Conservation (phyloP, 345 rosid genomes). For the Sonneratia caseolaris region DNA sequence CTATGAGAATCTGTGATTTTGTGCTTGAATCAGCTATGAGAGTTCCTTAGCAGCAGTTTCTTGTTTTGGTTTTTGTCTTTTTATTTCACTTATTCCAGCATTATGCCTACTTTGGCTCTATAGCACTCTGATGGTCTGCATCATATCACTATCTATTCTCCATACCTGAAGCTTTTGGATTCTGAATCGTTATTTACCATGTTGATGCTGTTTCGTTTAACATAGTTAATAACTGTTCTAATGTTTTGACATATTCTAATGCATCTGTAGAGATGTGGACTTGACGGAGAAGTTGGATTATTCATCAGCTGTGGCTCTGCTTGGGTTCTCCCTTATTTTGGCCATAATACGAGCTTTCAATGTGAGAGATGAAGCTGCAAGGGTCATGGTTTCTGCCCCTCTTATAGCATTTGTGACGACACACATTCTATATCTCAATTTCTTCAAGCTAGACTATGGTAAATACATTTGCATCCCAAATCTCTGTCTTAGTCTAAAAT, state of each 20-base stretch:
- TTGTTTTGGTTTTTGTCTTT: no score
- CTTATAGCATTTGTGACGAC: constrained; percentile 67
- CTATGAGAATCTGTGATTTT: neutral
- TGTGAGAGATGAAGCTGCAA: constrained; percentile 63
- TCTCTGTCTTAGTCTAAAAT: neutral
- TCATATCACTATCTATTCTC: neutral
- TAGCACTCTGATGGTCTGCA: neutral
- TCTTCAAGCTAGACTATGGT: constrained; percentile 72
- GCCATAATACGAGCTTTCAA: constrained; percentile 60
- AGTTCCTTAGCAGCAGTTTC: neutral
- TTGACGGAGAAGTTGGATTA: constrained; percentile 71
- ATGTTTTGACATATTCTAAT: neutral
- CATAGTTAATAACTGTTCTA: neutral
- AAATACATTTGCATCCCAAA: constrained; percentile 13
- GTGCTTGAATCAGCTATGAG: neutral
- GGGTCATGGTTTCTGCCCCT: constrained; percentile 83
- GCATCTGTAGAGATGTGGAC: constrained; percentile 57
- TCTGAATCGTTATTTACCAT: neutral
- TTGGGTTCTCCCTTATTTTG: constrained; percentile 57
- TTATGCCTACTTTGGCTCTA: neutral
- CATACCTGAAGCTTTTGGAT: neutral
- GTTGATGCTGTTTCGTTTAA: neutral
- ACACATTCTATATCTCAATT: constrained; percentile 75
- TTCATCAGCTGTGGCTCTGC: constrained; percentile 67
- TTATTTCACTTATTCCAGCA: neutral